Percentiles rank a stretch among this genome's conserved stretches.
phyloP scores from a whole-genome alignment of 225 moss, liverwort and hornwort species.

The Asterella californica region DNA sequence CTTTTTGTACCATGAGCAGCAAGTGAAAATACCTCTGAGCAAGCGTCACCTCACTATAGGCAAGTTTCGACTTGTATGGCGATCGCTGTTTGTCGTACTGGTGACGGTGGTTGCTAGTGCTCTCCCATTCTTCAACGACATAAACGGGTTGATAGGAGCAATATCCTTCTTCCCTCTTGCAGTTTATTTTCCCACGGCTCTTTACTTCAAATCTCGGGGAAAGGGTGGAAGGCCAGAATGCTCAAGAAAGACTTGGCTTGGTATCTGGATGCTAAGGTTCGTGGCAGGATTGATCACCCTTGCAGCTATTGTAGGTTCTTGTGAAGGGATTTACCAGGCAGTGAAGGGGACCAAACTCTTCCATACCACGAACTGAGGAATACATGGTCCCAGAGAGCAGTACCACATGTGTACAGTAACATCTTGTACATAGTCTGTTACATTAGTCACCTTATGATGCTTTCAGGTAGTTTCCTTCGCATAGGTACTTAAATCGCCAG shows the following conservation, averaged over 20 bases:
- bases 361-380: background rate
- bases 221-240: background rate
- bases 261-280: constrained; percentile 14
- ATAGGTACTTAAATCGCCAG: too few species aligned
- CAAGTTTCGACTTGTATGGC: constrained; percentile 26
- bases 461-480: too few species aligned
- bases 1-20: constrained; percentile 28
- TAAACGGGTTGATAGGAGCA: constrained; percentile 23
- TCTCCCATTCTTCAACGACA: constrained; percentile 31
- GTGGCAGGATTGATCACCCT: constrained; percentile 13
- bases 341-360: constrained; percentile 10
- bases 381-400: background rate
- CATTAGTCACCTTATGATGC: too few species aligned
- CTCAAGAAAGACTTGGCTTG: background rate
- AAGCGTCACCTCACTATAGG: background rate
- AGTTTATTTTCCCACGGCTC: constrained; percentile 22
- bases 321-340: constrained; percentile 5
- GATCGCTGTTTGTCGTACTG: constrained; percentile 13
- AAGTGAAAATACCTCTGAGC: background rate
- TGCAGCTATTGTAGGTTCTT: constrained; percentile 21
- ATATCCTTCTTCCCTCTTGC: constrained; percentile 24
- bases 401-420: background rate
- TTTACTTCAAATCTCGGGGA: constrained; percentile 14
- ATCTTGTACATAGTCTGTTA: background rate
- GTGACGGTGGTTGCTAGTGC: constrained; percentile 18